These are phyloP conservation scores for Nowakowskiella sp. DNA, from an alignment of 192 early-diverging fungal genomes.

Conservation along the genomic window DNA sequence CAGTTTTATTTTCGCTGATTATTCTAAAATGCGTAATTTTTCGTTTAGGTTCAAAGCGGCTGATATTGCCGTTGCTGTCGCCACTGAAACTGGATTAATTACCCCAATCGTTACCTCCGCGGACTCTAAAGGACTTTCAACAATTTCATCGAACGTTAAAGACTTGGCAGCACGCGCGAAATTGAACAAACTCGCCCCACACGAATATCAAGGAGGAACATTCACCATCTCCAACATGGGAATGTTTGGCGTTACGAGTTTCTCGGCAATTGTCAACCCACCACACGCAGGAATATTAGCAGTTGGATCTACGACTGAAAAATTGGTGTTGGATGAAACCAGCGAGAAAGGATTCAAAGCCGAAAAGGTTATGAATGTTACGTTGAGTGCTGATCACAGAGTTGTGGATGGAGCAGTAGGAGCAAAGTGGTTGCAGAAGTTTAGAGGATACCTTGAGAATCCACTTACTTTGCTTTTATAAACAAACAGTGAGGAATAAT, in stretches of 20 bases:
- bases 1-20: conserved; percentile 3
- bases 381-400: conserved; percentile 87
- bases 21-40: conserved; percentile 1
- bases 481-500: too few species aligned
- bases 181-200: conserved; percentile 78
- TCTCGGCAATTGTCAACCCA: conserved; percentile 97
- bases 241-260: conserved; percentile 90
- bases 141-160: conserved; percentile 80
- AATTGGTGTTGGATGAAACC: conserved; percentile 40
- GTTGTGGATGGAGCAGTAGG: conserved; percentile 92
- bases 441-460: conserved; percentile 90
- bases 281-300: conserved; percentile 90
- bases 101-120: conserved; percentile 85
- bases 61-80: conserved; percentile 93
- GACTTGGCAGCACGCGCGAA: conserved; percentile 78
- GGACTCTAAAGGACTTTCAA: conserved; percentile 76
- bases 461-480: conserved; percentile 88
- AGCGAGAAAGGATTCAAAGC: conserved; percentile 51
- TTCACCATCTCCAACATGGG: conserved; percentile 98
- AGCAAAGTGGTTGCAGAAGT: conserved; percentile 80
- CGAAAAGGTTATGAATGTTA: conserved; percentile 72
- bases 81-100: conserved; percentile 85
- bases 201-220: conserved; percentile 97
- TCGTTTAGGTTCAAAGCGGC: conserved; percentile 66
- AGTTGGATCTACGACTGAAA: conserved; percentile 75